Evolutionary conservation across 805 yeast species (phyloP).

Genomic region (Candida michaelii): DNA sequence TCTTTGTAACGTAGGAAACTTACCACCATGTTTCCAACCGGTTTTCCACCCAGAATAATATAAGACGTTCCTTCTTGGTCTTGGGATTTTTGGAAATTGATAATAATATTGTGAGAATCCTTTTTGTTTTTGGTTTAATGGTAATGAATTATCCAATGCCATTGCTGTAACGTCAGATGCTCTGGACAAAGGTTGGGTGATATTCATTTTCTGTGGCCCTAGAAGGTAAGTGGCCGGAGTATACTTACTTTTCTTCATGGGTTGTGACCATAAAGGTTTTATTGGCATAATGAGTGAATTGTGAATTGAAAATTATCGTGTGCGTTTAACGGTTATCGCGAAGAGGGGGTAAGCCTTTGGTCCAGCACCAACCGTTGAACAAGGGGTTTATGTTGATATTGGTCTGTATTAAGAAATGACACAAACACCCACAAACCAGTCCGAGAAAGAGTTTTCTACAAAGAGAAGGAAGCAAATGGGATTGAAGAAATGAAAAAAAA

Average conservation of each 20-base stretch:
- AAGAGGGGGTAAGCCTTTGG: too few relatives aligned
- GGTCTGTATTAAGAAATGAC: too few relatives aligned
- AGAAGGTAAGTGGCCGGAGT: conserved; percentile 26
- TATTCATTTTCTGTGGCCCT: conserved; percentile 41
- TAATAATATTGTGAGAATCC: conserved; percentile 29
- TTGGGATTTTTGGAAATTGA: conserved; percentile 53
- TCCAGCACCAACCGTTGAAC: too few relatives aligned
- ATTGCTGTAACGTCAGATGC: conserved; percentile 38
- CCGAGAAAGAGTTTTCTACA: too few relatives aligned
- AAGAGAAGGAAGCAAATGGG: too few relatives aligned
- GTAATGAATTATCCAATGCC: conserved; percentile 21
- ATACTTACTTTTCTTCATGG: conserved; percentile 19
- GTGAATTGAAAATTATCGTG: conserved; percentile 3
- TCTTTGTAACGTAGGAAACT: conserved; percentile 19
- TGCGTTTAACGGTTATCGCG: conserved; percentile 8
- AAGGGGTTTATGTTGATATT: too few relatives aligned
- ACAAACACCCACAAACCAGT: too few relatives aligned
- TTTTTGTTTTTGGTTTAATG: conserved; percentile 17
- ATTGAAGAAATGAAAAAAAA: too few relatives aligned
- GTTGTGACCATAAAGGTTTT: conserved; percentile 21
- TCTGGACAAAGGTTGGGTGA: conserved; percentile 42
- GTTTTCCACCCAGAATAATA: conserved; percentile 49
- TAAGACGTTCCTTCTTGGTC: conserved; percentile 54
- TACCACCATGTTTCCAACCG: conserved; percentile 20
- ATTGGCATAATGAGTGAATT: conserved; percentile 19